A percentile compares a stretch with the other conserved stretches of the same genome.
Conservation (phyloP, 2,329 filamentous ascomycete species). For the Fusarium brachygibbosum region DNA sequence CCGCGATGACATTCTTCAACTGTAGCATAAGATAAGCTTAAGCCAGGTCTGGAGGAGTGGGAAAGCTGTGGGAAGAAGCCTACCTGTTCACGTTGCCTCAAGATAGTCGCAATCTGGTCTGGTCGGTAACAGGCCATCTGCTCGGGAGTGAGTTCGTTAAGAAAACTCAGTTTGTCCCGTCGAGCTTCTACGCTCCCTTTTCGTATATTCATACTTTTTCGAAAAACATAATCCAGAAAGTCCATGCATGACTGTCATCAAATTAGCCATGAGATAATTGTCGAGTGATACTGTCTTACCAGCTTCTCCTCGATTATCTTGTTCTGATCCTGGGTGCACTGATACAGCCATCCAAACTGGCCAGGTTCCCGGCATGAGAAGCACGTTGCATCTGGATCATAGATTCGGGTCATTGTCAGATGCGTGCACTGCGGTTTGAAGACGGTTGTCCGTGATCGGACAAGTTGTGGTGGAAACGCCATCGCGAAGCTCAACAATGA, state of each 20-base stretch:
- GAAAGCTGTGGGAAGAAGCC: background rate
- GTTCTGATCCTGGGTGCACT: constrained; percentile 75
- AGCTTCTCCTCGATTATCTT: constrained; percentile 54
- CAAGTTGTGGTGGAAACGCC: constrained; percentile 25
- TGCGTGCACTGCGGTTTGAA: constrained; percentile 71
- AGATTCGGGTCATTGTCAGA: constrained; percentile 75
- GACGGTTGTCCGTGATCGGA: constrained; percentile 27
- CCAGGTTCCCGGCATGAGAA: constrained; percentile 68
- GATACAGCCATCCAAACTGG: constrained; percentile 78
- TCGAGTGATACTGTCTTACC: constrained; percentile 13
- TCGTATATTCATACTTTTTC: constrained; percentile 53
- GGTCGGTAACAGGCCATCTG: constrained; percentile 61
- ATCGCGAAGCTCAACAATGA: constrained; percentile 17
- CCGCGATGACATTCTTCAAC: constrained; percentile 50
- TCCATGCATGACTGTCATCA: constrained; percentile 52
- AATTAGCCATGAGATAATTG: constrained; percentile 7
- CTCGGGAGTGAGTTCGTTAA: constrained; percentile 60
- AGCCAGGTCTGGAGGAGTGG: constrained; percentile 15
- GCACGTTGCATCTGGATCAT: constrained; percentile 67
- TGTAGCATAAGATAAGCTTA: constrained; percentile 3
- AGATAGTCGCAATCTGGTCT: constrained; percentile 61
- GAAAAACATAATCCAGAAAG: constrained; percentile 52
- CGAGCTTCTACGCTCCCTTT: constrained; percentile 58
- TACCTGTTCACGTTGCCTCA: constrained; percentile 66
- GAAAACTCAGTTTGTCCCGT: constrained; percentile 59